phyloP scores from a whole-genome alignment of 1,284 basidiomycete genomes.

The Ustanciosporium gigantosporum region DNA sequence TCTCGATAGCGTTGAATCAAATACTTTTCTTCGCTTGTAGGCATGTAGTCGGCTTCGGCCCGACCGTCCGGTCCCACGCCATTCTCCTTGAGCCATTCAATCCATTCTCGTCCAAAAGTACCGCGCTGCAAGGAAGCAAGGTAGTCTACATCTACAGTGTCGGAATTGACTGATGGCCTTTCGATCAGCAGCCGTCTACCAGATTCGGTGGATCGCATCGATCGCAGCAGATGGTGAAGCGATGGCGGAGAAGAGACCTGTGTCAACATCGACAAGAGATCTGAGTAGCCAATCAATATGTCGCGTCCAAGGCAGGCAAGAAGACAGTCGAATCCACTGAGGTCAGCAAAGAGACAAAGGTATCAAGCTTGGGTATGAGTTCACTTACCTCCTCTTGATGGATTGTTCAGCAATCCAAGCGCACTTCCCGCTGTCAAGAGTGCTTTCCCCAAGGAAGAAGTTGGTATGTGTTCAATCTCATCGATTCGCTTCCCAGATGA shows the following conservation, averaged over 20 bases:
- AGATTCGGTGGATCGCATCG: constrained; percentile 73
- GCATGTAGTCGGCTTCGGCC: constrained; percentile 73
- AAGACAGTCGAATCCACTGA: no score
- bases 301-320: no score
- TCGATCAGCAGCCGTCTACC: constrained; percentile 74
- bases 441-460: constrained; percentile 46
- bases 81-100: constrained; percentile 86
- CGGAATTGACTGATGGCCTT: constrained; percentile 78
- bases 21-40: constrained; percentile 71
- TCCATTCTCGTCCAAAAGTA: constrained; percentile 84
- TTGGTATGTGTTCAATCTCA: constrained; percentile 21
- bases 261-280: constrained; percentile 46
- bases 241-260: constrained; percentile 64
- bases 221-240: constrained; percentile 76
- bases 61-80: constrained; percentile 93
- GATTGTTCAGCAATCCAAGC: constrained; percentile 78
- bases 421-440: constrained; percentile 86
- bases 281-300: no score
- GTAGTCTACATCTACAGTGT: constrained; percentile 73
- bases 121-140: constrained; percentile 74
- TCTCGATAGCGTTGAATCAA: constrained; percentile 98
- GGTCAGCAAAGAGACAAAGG: no score
- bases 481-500: constrained; percentile 8
- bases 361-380: neutral
- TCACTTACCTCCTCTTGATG: constrained; percentile 77